phyloP scores from a whole-genome alignment of 257 asterid genomes.

The Solanum clarkiae region DNA sequence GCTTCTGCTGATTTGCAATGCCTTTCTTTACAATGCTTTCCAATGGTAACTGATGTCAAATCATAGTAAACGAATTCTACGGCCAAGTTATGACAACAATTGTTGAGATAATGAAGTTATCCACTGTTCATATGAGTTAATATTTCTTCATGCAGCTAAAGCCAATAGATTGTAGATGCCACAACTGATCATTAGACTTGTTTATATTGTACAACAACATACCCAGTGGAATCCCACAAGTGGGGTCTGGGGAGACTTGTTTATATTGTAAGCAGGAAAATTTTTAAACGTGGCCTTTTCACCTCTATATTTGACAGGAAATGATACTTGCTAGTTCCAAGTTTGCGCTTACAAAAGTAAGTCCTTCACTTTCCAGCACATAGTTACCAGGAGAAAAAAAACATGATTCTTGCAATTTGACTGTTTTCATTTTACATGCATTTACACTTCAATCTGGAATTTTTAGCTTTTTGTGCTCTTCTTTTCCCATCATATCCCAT shows the following conservation, averaged over 20 bases:
- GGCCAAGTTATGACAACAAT: not conserved
- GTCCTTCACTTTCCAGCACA: slow-evolving; percentile 3
- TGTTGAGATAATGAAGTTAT: not conserved
- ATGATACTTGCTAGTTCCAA: slow-evolving; percentile 81
- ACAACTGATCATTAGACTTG: not conserved
- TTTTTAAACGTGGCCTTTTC: not conserved
- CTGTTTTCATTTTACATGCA: not conserved
- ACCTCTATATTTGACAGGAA: slow-evolving; percentile 39
- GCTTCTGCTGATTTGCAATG: not conserved
- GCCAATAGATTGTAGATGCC: not conserved
- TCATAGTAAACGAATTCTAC: not conserved
- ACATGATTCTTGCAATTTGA: not conserved
- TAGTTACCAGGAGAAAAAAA: not conserved
- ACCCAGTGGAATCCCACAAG: too few relatives aligned
- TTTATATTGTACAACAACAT: not conserved
- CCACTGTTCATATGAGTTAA: not conserved
- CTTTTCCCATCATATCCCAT: not conserved
- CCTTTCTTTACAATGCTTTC: not conserved
- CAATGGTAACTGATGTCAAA: not conserved
- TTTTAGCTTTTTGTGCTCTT: slow-evolving; percentile 9
- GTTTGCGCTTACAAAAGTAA: slow-evolving; percentile 34
- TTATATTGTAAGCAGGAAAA: not conserved
- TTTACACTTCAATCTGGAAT: not conserved
- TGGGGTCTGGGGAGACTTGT: not conserved
- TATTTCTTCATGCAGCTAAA: not conserved